phyloP scores from a whole-genome alignment of 306 rosid genomes.

The Cucurbita moschata region DNA sequence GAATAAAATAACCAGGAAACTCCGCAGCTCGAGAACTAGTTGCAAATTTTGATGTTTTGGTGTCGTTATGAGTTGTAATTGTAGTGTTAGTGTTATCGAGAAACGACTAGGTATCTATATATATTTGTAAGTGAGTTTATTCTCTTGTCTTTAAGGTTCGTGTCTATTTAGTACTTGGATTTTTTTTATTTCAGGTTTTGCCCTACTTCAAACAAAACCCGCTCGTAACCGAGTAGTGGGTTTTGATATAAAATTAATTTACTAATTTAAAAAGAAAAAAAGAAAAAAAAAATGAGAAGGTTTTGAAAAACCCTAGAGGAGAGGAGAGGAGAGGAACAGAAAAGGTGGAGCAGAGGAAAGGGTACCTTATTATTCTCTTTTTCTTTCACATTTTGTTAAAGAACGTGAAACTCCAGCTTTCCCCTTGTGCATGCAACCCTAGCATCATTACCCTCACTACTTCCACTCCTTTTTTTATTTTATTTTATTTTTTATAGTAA shows the following conservation, averaged over 20 bases:
- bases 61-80: too few species aligned
- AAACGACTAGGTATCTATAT: too few species aligned
- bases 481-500: neutral
- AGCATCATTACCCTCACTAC: neutral
- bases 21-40: neutral
- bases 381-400: neutral
- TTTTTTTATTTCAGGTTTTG: too few species aligned
- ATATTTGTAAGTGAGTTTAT: too few species aligned
- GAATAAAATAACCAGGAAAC: neutral
- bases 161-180: too few species aligned
- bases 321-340: neutral
- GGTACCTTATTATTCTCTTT: constrained; percentile 3
- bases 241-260: neutral
- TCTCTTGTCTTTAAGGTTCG: too few species aligned
- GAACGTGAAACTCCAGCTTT: constrained; percentile 1
- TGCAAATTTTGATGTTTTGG: neutral
- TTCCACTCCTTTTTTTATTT: neutral
- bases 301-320: neutral
- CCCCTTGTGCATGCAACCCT: neutral
- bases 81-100: neutral
- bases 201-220: too few species aligned
- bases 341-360: neutral
- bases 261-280: too few species aligned
- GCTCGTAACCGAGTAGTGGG: too few species aligned
- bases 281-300: neutral